These are phyloP conservation scores for Agroathelia rolfsii DNA, from an alignment of 1,284 basidiomycete species.

Conservation along the genomic window DNA sequence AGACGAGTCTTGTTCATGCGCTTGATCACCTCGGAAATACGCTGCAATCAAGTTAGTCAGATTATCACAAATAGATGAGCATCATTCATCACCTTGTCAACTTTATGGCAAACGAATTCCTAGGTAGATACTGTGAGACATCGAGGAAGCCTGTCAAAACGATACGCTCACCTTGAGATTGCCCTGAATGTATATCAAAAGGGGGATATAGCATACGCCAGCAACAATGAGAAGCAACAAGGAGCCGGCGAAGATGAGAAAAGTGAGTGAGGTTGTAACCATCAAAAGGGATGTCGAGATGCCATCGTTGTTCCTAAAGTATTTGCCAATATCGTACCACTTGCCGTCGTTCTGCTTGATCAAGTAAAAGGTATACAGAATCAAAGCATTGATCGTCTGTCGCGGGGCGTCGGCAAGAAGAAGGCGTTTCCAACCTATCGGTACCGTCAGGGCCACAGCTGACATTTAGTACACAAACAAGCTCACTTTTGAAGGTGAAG, in stretches of 20 bases:
- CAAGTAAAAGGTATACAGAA: slow-evolving; percentile 85
- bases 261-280: slow-evolving; percentile 85
- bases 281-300: slow-evolving; percentile 78
- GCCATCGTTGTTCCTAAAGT: slow-evolving; percentile 57
- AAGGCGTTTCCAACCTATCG: slow-evolving; percentile 87
- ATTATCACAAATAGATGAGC: slow-evolving; percentile 3
- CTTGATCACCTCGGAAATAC: slow-evolving; percentile 90
- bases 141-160: neutral
- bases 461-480: slow-evolving; percentile 3
- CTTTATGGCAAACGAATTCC: slow-evolving; percentile 98
- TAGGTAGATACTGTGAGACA: slow-evolving; percentile 20
- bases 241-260: slow-evolving; percentile 79
- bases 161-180: slow-evolving; percentile 76
- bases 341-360: slow-evolving; percentile 57
- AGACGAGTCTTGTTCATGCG: slow-evolving; percentile 83
- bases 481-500: slow-evolving; percentile 95
- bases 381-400: slow-evolving; percentile 93
- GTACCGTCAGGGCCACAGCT: slow-evolving; percentile 10
- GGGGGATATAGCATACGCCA: slow-evolving; percentile 82
- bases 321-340: slow-evolving; percentile 62
- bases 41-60: slow-evolving; percentile 30
- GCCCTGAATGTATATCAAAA: slow-evolving; percentile 91
- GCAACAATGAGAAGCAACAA: slow-evolving; percentile 77
- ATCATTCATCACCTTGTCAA: slow-evolving; percentile 69
- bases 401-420: slow-evolving; percentile 94